These are phyloP conservation scores for Colletotrichum australisinense DNA, from an alignment of 2,329 filamentous ascomycete species.

Conservation along the genomic window DNA sequence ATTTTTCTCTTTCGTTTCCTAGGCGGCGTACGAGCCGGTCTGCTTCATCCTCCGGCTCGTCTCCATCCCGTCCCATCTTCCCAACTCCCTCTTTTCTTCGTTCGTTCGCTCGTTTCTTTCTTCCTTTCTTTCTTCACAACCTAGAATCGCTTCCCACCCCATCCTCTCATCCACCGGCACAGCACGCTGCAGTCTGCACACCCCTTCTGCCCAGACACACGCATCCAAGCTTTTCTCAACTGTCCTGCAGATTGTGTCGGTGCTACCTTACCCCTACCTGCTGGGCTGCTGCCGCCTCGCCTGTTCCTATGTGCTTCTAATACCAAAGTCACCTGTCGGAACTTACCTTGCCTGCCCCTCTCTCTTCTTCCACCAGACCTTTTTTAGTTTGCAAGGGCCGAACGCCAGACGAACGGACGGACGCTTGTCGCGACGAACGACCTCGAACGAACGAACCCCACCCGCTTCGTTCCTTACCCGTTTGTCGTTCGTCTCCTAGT, in stretches of 20 bases:
- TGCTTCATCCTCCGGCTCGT: constrained; percentile 22
- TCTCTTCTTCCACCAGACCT: background rate
- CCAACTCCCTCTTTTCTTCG: constrained; percentile 1
- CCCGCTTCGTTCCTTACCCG: background rate
- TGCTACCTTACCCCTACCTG: background rate
- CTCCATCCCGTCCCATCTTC: constrained; percentile 26
- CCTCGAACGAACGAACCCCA: background rate
- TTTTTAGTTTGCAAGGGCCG: constrained; percentile 7
- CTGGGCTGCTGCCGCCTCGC: background rate
- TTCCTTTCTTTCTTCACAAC: constrained; percentile 3
- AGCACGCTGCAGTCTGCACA: no score
- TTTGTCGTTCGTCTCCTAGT: background rate
- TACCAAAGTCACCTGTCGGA: background rate
- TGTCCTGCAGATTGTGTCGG: background rate
- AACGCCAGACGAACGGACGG: constrained; percentile 26
- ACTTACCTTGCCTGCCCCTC: background rate
- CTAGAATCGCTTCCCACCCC: background rate
- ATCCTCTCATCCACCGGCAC: no score
- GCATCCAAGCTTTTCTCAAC: background rate
- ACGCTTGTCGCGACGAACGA: constrained; percentile 14
- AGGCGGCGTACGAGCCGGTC: constrained; percentile 18
- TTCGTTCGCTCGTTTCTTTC: background rate
- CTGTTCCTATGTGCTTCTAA: background rate
- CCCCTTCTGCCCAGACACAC: background rate
- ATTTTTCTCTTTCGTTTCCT: constrained; percentile 16